phyloP scores from a whole-genome alignment of 1,139 yeast genomes.

The Candida mesenterica region DNA sequence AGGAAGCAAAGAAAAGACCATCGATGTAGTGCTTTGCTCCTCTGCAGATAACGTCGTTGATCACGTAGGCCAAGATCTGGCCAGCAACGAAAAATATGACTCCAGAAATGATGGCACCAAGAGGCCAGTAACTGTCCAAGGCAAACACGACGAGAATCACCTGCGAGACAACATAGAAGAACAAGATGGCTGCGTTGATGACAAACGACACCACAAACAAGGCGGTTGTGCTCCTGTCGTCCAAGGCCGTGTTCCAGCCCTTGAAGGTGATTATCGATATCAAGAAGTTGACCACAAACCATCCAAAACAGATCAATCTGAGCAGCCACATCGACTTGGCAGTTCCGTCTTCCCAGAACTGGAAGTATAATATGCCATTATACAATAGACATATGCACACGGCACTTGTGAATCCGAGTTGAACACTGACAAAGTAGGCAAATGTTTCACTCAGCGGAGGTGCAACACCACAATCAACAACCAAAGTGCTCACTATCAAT shows the following conservation, averaged over 20 bases:
- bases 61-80: constrained; percentile 69
- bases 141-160: constrained; percentile 66
- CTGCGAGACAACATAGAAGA: constrained; percentile 66
- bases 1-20: constrained; percentile 80
- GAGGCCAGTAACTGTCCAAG: constrained; percentile 78
- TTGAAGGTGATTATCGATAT: constrained; percentile 72
- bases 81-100: constrained; percentile 77
- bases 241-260: constrained; percentile 53
- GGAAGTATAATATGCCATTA: constrained; percentile 80
- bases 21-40: constrained; percentile 83
- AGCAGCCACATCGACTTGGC: constrained; percentile 57
- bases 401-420: constrained; percentile 70
- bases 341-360: constrained; percentile 94
- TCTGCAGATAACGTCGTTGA: constrained; percentile 64
- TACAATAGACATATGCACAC: constrained; percentile 65
- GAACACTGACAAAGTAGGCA: constrained; percentile 81
- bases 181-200: constrained; percentile 64
- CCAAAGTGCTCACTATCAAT: constrained; percentile 60
- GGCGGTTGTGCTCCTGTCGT: constrained; percentile 51
- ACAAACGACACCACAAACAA: constrained; percentile 70
- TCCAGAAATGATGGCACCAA: constrained; percentile 75
- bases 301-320: constrained; percentile 45
- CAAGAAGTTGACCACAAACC: constrained; percentile 65
- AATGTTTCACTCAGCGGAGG: constrained; percentile 78
- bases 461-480: constrained; percentile 89